Conservation (phyloP, 164 flowering plant species). For the Nelumbo lutea region DNA sequence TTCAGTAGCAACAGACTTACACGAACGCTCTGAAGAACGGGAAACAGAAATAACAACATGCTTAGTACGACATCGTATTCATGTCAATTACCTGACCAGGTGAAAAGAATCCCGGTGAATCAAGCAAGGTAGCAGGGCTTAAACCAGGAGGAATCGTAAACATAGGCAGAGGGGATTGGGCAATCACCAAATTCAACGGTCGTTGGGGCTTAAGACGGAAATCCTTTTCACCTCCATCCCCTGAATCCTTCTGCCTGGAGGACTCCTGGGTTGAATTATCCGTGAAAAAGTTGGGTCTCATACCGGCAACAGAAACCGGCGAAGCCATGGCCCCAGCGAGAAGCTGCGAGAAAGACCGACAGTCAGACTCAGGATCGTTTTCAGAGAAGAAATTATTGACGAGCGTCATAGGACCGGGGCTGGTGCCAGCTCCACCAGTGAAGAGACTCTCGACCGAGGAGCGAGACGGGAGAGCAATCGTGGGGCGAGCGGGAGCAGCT, state of each 20-base stretch:
- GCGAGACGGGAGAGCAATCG: conserved; percentile 59
- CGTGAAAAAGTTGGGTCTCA: conserved; percentile 3
- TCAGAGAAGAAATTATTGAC: conserved; percentile 74
- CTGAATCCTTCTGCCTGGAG: conserved; percentile 3
- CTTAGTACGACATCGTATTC: not conserved
- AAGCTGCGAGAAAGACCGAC: conserved; percentile 80
- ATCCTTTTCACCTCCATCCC: conserved; percentile 20
- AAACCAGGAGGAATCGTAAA: conserved; percentile 78
- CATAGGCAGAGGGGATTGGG: conserved; percentile 32
- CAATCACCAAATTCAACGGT: conserved; percentile 54
- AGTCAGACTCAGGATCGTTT: conserved; percentile 39
- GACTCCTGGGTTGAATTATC: conserved; percentile 11
- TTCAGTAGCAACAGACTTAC: not conserved
- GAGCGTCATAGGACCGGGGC: conserved; percentile 94
- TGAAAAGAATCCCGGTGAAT: conserved; percentile 70
- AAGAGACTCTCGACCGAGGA: conserved; percentile 45
- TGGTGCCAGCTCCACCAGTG: conserved; percentile 33
- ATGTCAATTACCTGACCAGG: conserved; percentile 50
- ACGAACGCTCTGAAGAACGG: not conserved
- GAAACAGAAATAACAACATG: not conserved
- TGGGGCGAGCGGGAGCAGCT: conserved; percentile 33
- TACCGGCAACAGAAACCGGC: conserved; percentile 29
- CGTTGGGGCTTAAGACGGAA: conserved; percentile 51
- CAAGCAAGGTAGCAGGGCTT: conserved; percentile 75
- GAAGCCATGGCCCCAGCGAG: conserved; percentile 93